These are phyloP conservation scores for Tolypocladium tundrense DNA, from an alignment of 2,329 filamentous ascomycete genomes.

Conservation along the genomic window DNA sequence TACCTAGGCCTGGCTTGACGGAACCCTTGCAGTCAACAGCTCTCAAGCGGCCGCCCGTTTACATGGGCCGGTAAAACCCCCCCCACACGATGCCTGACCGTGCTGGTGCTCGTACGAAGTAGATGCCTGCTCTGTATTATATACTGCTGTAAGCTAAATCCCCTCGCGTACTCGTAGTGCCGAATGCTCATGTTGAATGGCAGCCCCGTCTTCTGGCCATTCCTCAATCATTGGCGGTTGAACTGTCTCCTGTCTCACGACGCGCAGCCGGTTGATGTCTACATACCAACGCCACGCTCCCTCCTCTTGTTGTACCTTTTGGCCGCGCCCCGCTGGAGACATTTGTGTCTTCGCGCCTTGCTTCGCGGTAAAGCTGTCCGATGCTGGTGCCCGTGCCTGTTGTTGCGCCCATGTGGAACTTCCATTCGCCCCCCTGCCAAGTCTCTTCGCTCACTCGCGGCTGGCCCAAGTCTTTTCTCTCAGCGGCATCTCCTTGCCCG, in stretches of 20 bases:
- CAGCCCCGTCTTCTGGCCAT: conserved; percentile 1
- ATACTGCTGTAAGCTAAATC: not conserved
- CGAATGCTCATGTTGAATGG: conserved; percentile 4
- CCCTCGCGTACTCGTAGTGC: not conserved
- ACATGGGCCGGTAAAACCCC: not conserved
- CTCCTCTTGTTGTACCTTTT: not conserved
- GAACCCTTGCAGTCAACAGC: not conserved
- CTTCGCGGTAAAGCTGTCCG: not conserved
- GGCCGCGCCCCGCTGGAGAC: not conserved
- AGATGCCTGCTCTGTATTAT: not conserved
- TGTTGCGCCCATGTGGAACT: not conserved
- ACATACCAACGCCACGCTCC: conserved; percentile 2
- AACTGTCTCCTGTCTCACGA: conserved; percentile 1
- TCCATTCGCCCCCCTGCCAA: not conserved
- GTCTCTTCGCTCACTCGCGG: conserved; percentile 10
- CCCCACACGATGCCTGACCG: not conserved
- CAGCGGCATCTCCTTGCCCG: conserved; percentile 53
- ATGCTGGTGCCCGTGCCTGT: not conserved
- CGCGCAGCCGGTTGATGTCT: not conserved
- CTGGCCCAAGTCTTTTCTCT: conserved; percentile 71
- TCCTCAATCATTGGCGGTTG: conserved; percentile 2
- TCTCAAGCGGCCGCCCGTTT: not conserved
- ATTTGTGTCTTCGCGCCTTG: not conserved
- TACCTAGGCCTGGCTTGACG: not conserved
- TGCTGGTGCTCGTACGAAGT: not conserved